Evolutionary conservation across 2,329 filamentous ascomycete genomes (phyloP), one percentile per base, ranked within the genome.

Genomic region (Scedosporium boydii): DNA sequence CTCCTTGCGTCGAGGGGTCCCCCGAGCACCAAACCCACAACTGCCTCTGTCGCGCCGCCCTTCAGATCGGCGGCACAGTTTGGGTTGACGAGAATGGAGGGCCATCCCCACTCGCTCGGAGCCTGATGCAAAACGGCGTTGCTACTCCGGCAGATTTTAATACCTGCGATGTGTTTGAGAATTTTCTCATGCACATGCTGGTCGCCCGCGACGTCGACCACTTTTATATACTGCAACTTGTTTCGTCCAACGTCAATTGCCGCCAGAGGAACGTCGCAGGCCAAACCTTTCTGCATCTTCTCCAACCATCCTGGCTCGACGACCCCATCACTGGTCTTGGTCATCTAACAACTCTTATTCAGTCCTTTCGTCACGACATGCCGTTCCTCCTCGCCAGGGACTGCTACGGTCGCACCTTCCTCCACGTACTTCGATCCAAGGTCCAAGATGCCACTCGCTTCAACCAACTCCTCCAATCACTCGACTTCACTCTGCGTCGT

Each of bases 391-490:
- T 72, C 21, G 67, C 69, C 1, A 70, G 71, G 14, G 82, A 85
- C 65, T 69, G 75, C 44, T 84, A 82, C 64, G 82, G 82, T 1
- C 80, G 82, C 46, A 83, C 75, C 4, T 75, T 81, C 55, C 81
- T 82, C 34, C 82, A 85, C 66, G 69, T 77, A 3, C 69, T 80
- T 0, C 63, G 68, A 21, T 69, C 71, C 3, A 66, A 64, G n/a
- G 59, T 59, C 18, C n/a, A 44, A 6, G 46, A 60, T 5, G 23
- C 62, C 0, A 58, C 34, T 10, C 29, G 18, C 7, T 62, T 67
- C 12, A 69, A 71, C 2, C 66, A 69, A n/a, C 64, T 78, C 3
- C 67, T 78, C 10, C 71, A 71, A 6, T 65, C 67, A 0, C 71
- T 75, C 26, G 72, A 72, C 9, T 29, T 64, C 7, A 38, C 53